A percentile compares a stretch with the other conserved stretches of the same genome.
phyloP scores from a whole-genome alignment of 1,139 yeast species.

The Saccharomyces hybrid region DNA sequence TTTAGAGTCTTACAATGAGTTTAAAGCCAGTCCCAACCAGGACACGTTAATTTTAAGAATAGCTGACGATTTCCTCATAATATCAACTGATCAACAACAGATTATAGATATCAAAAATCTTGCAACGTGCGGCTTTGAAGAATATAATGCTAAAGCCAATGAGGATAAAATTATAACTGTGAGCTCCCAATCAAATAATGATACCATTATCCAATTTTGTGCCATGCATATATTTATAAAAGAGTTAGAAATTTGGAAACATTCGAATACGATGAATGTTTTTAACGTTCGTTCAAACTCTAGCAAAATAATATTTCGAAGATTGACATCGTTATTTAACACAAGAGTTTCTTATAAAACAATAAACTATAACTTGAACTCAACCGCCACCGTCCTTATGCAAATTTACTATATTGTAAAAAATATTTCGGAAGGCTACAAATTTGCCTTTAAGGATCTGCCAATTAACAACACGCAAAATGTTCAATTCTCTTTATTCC shows the following conservation, averaged over 20 bases:
- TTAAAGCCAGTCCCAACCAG: conserved; percentile 21
- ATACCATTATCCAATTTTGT: conserved; percentile 18
- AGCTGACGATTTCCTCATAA: conserved; percentile 78
- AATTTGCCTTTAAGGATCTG: conserved; percentile 3
- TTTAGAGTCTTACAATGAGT: conserved; percentile 39
- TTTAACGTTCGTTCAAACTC: conserved; percentile 11
- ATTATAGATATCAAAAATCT: conserved; percentile 23
- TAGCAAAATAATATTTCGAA: conserved; percentile 7
- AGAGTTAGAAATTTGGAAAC: conserved; percentile 22
- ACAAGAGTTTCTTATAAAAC: conserved; percentile 25
- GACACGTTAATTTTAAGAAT: conserved; percentile 48
- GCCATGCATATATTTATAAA: conserved; percentile 19
- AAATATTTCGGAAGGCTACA: conserved; percentile 12
- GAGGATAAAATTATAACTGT: conserved; percentile 38
- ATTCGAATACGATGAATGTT: conserved; percentile 12
- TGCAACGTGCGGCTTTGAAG: conserved; percentile 37
- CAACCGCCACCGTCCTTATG: conserved; percentile 11
- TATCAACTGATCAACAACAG: conserved; percentile 38
- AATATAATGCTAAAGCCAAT: conserved; percentile 57
- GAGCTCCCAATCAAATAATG: conserved; percentile 4
- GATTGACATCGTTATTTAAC: conserved; percentile 10
- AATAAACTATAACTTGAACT: conserved; percentile 14
- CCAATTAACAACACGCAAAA: conserved; percentile 1
- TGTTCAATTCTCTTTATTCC: conserved; percentile 3
- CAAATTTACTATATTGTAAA: conserved; percentile 16